phyloP scores from a whole-genome alignment of 768 basidiomycete species.

The Arthromyces matolae region DNA sequence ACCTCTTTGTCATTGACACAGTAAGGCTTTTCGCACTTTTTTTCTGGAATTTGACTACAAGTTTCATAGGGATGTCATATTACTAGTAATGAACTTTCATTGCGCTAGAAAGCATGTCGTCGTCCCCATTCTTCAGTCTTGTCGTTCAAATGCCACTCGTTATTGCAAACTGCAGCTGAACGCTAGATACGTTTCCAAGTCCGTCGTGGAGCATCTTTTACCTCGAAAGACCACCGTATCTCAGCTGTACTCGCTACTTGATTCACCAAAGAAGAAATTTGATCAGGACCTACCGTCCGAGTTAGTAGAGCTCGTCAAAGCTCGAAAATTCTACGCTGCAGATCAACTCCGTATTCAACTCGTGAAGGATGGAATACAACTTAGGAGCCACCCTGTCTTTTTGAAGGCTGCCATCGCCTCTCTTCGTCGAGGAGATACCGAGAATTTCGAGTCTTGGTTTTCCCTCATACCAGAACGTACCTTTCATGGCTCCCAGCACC shows the following conservation, averaged over 20 bases:
- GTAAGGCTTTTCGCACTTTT: no score
- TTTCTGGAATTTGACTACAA: no score
- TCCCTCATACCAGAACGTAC: slow-evolving; percentile 15
- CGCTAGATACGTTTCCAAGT: slow-evolving; percentile 2
- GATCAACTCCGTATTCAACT: slow-evolving; percentile 16
- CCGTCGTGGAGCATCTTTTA: slow-evolving; percentile 10
- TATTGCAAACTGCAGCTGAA: background rate
- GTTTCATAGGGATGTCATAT: no score
- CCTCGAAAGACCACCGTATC: slow-evolving; percentile 3
- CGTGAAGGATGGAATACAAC: slow-evolving; percentile 6
- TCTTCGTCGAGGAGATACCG: slow-evolving; percentile 12
- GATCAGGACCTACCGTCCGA: slow-evolving; percentile 2
- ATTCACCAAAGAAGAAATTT: background rate
- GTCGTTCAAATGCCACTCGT: background rate
- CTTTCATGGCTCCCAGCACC: background rate
- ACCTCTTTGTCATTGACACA: no score
- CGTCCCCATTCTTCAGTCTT: background rate
- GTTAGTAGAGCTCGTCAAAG: slow-evolving; percentile 15
- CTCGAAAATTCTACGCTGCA: slow-evolving; percentile 17
- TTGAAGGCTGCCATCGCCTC: slow-evolving; percentile 16
- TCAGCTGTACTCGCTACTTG: slow-evolving; percentile 9
- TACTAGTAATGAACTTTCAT: no score
- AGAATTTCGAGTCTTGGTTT: slow-evolving; percentile 16
- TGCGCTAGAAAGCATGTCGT: background rate
- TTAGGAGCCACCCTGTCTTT: slow-evolving; percentile 14